phyloP scores from a whole-genome alignment of 2,329 filamentous ascomycete genomes.

The Verticillium albo-atrum region DNA sequence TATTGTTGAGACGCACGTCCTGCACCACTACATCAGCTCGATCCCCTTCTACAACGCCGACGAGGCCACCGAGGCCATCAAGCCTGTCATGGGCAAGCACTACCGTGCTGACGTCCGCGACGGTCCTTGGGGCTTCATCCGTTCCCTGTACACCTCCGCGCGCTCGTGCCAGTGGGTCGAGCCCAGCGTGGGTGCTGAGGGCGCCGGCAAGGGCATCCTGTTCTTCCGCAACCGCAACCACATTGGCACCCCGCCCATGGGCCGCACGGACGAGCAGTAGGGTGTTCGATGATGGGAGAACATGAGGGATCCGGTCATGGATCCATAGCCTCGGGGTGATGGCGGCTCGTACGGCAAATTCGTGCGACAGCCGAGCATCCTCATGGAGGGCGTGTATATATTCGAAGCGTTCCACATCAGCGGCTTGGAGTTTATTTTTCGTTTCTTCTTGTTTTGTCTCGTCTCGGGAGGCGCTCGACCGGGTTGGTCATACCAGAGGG shows the following conservation, averaged over 20 bases:
- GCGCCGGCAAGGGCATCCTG: slow-evolving; percentile 76
- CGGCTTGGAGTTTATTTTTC: neutral
- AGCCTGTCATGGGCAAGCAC: slow-evolving; percentile 90
- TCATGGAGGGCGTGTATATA: neutral
- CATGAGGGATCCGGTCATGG: neutral
- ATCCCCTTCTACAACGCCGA: slow-evolving; percentile 79
- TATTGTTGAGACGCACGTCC: slow-evolving; percentile 95
- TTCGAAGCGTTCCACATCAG: neutral
- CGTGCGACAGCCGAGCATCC: no score
- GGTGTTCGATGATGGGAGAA: neutral
- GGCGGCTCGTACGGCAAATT: neutral
- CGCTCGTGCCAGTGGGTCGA: slow-evolving; percentile 97
- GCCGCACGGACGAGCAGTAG: neutral
- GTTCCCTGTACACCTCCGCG: slow-evolving; percentile 73
- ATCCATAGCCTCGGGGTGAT: neutral
- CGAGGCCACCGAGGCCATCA: slow-evolving; percentile 51
- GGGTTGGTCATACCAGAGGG: neutral
- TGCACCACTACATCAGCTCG: slow-evolving; percentile 94
- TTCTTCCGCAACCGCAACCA: slow-evolving; percentile 97
- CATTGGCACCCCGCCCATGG: slow-evolving; percentile 45
- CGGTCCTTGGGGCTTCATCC: slow-evolving; percentile 78
- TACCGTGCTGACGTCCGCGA: slow-evolving; percentile 80
- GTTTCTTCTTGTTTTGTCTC: neutral
- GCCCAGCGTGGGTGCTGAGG: slow-evolving; percentile 75
- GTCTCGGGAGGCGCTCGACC: neutral